Evolutionary conservation across 345 rosid genomes (phyloP).

Genomic region (Pugionium cornutum): DNA sequence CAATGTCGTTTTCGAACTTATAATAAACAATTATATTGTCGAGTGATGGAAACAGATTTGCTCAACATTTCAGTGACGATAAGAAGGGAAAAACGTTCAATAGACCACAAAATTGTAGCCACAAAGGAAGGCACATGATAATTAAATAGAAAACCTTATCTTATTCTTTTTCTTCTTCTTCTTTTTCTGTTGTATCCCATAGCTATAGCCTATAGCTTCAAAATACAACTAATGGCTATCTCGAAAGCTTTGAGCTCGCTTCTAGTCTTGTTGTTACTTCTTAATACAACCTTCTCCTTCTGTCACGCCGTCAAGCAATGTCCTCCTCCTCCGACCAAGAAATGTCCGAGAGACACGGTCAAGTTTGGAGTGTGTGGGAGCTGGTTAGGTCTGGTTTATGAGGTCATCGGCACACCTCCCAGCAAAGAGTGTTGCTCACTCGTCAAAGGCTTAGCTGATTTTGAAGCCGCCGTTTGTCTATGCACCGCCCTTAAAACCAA

Average conservation of each 20-base stretch:
- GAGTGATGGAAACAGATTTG: neutral
- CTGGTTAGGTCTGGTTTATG: conserved; percentile 73
- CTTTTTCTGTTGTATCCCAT: conserved; percentile 7
- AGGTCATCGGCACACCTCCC: conserved; percentile 65
- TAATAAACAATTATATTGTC: neutral
- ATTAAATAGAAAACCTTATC: neutral
- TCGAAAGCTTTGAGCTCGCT: conserved; percentile 19
- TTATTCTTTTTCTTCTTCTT: neutral
- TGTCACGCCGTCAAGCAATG: conserved; percentile 41
- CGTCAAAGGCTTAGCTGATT: conserved; percentile 72
- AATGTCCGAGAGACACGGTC: conserved; percentile 60
- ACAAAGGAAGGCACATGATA: conserved; percentile 14
- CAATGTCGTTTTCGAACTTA: conserved; percentile 3
- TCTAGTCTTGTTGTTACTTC: conserved; percentile 34
- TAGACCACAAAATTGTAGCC: conserved; percentile 29
- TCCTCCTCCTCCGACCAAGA: conserved; percentile 28
- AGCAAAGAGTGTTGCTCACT: conserved; percentile 70
- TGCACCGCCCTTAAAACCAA: conserved; percentile 73
- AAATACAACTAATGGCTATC: conserved; percentile 15
- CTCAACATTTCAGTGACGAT: neutral
- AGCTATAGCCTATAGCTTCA: conserved; percentile 4
- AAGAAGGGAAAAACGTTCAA: conserved; percentile 5
- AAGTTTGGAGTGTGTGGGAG: conserved; percentile 80
- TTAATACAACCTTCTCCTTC: conserved; percentile 41
- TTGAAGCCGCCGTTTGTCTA: conserved; percentile 76